Percentiles rank a stretch among this genome's conserved stretches.
These are phyloP conservation scores for Russula dissimulans DNA, from an alignment of 768 basidiomycete species.

Conservation along the genomic window DNA sequence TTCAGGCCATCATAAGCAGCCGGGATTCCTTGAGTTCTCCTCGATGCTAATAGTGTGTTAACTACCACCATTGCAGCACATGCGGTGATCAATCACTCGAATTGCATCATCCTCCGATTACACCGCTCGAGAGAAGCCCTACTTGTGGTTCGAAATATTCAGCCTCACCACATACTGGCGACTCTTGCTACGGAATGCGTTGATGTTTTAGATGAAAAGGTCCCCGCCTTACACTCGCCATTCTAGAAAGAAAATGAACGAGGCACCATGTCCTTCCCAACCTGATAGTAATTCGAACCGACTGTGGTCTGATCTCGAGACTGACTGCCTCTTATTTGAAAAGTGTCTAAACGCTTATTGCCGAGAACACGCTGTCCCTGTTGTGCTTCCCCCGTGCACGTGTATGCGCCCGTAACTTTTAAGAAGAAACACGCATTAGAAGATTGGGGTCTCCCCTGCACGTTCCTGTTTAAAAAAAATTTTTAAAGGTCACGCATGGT, in stretches of 20 bases:
- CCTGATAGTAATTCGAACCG: constrained; percentile 7
- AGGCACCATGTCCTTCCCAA: not conserved
- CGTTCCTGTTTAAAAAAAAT: not conserved
- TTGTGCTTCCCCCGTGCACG: constrained; percentile 3
- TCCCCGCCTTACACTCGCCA: constrained; percentile 2
- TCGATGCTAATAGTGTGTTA: not conserved
- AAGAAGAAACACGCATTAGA: not conserved
- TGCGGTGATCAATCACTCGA: not conserved
- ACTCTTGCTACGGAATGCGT: constrained; percentile 13
- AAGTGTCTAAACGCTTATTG: constrained; percentile 18
- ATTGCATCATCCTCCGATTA: constrained; percentile 15
- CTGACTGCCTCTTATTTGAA: constrained; percentile 14
- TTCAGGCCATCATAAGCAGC: constrained; percentile 4
- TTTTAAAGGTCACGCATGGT: constrained; percentile 1
- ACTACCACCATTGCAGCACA: not conserved
- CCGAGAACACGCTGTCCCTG: constrained; percentile 6
- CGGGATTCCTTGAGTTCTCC: constrained; percentile 6
- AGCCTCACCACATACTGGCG: constrained; percentile 12
- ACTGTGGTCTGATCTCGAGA: constrained; percentile 12
- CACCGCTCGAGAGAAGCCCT: not conserved
- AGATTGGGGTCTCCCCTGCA: constrained; percentile 3
- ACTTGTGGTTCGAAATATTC: not conserved
- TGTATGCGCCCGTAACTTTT: not conserved
- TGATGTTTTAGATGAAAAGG: constrained; percentile 11
- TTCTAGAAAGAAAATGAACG: constrained; percentile 9